Evolutionary conservation across 2,329 filamentous ascomycete genomes (phyloP).

Genomic region (Alternaria consortialis): DNA sequence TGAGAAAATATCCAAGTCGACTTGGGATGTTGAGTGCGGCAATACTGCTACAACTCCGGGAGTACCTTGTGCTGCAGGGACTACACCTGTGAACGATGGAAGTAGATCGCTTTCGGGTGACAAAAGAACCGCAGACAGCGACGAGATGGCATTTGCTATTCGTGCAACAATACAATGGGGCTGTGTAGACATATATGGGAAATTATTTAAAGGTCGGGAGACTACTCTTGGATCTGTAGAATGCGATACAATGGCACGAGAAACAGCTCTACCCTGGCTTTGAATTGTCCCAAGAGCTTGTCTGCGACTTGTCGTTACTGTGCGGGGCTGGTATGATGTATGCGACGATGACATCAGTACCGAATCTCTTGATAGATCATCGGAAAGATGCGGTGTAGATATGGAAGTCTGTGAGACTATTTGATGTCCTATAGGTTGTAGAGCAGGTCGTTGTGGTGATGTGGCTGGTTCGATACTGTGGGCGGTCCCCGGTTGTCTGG

Average conservation of each 20-base stretch:
- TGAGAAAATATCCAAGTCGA: not conserved
- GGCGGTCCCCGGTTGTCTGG: not conserved
- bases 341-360: not conserved
- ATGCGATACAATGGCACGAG: not conserved
- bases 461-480: not conserved
- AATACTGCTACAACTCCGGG: not conserved
- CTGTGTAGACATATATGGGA: not conserved
- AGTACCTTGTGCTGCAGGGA: not conserved
- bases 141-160: slow-evolving; percentile 3
- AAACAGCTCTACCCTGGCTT: not conserved
- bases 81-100: not conserved
- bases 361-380: not conserved
- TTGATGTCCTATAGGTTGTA: not conserved
- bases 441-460: not conserved
- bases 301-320: not conserved
- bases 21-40: not conserved
- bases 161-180: not conserved
- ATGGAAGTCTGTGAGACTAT: not conserved
- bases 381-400: not conserved
- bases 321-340: not conserved
- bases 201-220: not conserved
- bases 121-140: not conserved
- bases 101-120: not conserved
- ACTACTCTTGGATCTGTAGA: not conserved
- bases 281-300: not conserved